Percentiles rank a stretch among this genome's conserved stretches.
phyloP scores from a whole-genome alignment of 2,329 filamentous ascomycete species.

The Penicillium sp. region DNA sequence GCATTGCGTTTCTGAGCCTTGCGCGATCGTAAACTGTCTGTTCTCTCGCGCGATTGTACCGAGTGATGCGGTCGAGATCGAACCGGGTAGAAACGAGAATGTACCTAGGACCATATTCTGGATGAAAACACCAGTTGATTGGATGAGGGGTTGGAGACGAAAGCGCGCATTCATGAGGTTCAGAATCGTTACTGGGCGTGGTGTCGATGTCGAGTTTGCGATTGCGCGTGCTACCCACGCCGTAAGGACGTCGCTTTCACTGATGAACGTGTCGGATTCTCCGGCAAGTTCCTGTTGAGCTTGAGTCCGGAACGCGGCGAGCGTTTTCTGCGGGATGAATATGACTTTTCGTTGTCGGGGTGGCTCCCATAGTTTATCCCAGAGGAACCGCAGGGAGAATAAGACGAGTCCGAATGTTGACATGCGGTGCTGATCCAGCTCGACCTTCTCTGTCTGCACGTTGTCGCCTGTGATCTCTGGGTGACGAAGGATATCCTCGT shows the following conservation, averaged over 20 bases:
- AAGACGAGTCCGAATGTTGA: slow-evolving; percentile 1
- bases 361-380: slow-evolving; percentile 6
- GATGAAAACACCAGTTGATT: slow-evolving; percentile 5
- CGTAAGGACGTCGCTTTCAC: slow-evolving; percentile 10
- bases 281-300: background rate
- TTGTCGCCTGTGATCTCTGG: background rate
- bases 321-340: slow-evolving; percentile 3
- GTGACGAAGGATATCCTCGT: slow-evolving; percentile 7
- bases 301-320: slow-evolving; percentile 1
- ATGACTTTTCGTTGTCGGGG: slow-evolving; percentile 4
- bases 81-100: slow-evolving; percentile 8
- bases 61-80: background rate
- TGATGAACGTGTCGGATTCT: slow-evolving; percentile 2
- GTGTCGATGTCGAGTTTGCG: slow-evolving; percentile 2
- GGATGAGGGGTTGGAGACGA: slow-evolving; percentile 1
- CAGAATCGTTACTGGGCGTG: slow-evolving; percentile 7
- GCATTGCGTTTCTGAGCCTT: slow-evolving; percentile 5
- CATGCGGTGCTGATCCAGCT: slow-evolving; percentile 5
- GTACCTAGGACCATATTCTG: slow-evolving; percentile 11
- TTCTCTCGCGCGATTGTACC: slow-evolving; percentile 7
- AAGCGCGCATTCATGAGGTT: slow-evolving; percentile 7
- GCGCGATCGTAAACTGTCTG: slow-evolving; percentile 2
- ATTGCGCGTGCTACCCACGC: slow-evolving; percentile 7
- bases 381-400: slow-evolving; percentile 9
- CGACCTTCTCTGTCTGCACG: background rate